Evolutionary conservation across 2,329 filamentous ascomycete genomes (phyloP), one percentile per base, ranked within the genome.

Genomic region (Colletotrichum ledebouriae): DNA sequence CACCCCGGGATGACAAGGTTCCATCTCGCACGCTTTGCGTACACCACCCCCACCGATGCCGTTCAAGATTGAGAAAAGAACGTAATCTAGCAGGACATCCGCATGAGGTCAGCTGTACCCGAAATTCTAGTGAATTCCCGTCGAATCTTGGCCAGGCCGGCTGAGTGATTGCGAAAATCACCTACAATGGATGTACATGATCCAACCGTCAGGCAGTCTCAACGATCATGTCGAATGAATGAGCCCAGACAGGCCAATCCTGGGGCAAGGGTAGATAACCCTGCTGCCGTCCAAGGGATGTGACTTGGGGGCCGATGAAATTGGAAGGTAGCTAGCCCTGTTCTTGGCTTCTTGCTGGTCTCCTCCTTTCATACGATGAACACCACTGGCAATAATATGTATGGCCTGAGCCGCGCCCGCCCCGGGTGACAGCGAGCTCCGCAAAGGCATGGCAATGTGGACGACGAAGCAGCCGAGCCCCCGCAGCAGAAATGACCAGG

Each of bases 241-340:
- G 6, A n/a, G 41, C 50, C n/a, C 13, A 55, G 20, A 33, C 53
- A 55, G 55, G 44, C 39, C 20, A 37, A 44, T 46, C 29, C 29
- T 29, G 6, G 47, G 47, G 39, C n/a, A n/a, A n/a, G n/a, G n/a
- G n/a, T n/a, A n/a, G 41, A 49, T 56, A 56, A 46, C 61, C 59
- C 64, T 59, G 47, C 34, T 59, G 47, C 55, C 61, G 41, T 55
- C 39, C 17, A 59, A 68, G 33, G 63, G 63, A 67, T 69, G 67
- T 58, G 42, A 67, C 67, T 57, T 69, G 67, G 63, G 67, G 63
- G 63, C 67, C 67, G 67, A 62, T 62, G 56, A 47, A 69, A 61
- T 25, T 60, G 62, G 67, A 69, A 69, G 67, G 67, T 69, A 29
- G 41, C 61, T n/a, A n/a, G n/a, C n/a, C 65, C 49, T 59, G 61